Conservation (phyloP, 2,329 filamentous ascomycete genomes). For the Colletotrichum sp. region DNA sequence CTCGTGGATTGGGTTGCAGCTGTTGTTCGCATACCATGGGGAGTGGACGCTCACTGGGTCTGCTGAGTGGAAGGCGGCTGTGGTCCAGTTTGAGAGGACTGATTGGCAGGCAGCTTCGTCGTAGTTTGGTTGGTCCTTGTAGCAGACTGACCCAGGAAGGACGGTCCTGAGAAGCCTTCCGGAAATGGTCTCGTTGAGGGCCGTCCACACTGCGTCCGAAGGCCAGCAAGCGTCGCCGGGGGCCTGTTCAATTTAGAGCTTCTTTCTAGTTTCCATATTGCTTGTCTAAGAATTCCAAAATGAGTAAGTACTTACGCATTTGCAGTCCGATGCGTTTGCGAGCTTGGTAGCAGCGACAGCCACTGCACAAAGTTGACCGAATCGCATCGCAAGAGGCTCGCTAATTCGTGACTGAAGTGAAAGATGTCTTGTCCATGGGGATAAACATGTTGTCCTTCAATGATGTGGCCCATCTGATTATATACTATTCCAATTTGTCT, state of each 20-base stretch:
- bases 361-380: neutral
- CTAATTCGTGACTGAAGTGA: neutral
- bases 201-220: slow-evolving; percentile 43
- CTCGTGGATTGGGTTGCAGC: slow-evolving; percentile 40
- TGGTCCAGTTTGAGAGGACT: slow-evolving; percentile 38
- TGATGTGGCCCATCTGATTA: neutral
- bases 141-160: slow-evolving; percentile 51
- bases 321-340: neutral
- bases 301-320: neutral
- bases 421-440: neutral
- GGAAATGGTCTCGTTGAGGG: slow-evolving; percentile 55
- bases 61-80: slow-evolving; percentile 35
- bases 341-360: neutral
- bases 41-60: neutral
- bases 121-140: slow-evolving; percentile 33
- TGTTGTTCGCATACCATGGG: slow-evolving; percentile 33
- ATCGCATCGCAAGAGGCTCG: neutral
- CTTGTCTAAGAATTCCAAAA: neutral
- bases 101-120: slow-evolving; percentile 44
- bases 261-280: neutral
- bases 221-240: slow-evolving; percentile 45
- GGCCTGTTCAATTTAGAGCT: slow-evolving; percentile 30
- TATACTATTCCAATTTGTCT: neutral
- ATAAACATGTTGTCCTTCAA: neutral
- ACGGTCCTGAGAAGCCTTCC: slow-evolving; percentile 56